Conservation (phyloP, 2,329 filamentous ascomycete genomes). For the Pseudogymnoascus sp. region DNA sequence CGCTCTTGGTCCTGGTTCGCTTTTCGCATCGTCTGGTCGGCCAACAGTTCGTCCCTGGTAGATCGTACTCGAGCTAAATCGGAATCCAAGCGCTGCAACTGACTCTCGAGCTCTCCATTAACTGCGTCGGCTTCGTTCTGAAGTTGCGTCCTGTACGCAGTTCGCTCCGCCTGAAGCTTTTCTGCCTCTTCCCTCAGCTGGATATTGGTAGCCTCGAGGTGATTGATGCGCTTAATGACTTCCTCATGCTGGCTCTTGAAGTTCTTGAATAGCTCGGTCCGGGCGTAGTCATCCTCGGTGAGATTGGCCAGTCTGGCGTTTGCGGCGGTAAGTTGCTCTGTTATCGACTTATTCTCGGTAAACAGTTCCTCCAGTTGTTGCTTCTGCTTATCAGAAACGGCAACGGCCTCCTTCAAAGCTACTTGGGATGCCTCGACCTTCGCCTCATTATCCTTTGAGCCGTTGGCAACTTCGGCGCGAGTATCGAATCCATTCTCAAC, state of each 20-base stretch:
- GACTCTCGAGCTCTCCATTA: slow-evolving; percentile 71
- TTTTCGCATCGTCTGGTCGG: slow-evolving; percentile 74
- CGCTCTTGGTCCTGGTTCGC: slow-evolving; percentile 70
- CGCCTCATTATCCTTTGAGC: slow-evolving; percentile 44
- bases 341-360: slow-evolving; percentile 63
- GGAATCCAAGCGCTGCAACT: slow-evolving; percentile 71
- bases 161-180: slow-evolving; percentile 77
- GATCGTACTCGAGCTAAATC: slow-evolving; percentile 82
- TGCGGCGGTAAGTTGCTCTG: slow-evolving; percentile 71
- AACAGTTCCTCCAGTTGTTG: slow-evolving; percentile 77
- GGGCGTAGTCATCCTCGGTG: slow-evolving; percentile 87
- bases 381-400: slow-evolving; percentile 73
- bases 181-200: slow-evolving; percentile 78
- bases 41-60: slow-evolving; percentile 74
- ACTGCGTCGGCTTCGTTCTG: slow-evolving; percentile 70
- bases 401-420: slow-evolving; percentile 69
- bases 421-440: slow-evolving; percentile 61
- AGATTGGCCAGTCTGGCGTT: slow-evolving; percentile 61
- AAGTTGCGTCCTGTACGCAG: slow-evolving; percentile 69
- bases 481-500: slow-evolving; percentile 38
- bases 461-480: slow-evolving; percentile 46
- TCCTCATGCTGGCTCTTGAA: slow-evolving; percentile 88
- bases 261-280: slow-evolving; percentile 88
- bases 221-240: slow-evolving; percentile 83
- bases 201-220: slow-evolving; percentile 80